Base-by-base conservation (phyloP, 2,329 filamentous ascomycete species). In the Hypoxylon sp. region DNA sequence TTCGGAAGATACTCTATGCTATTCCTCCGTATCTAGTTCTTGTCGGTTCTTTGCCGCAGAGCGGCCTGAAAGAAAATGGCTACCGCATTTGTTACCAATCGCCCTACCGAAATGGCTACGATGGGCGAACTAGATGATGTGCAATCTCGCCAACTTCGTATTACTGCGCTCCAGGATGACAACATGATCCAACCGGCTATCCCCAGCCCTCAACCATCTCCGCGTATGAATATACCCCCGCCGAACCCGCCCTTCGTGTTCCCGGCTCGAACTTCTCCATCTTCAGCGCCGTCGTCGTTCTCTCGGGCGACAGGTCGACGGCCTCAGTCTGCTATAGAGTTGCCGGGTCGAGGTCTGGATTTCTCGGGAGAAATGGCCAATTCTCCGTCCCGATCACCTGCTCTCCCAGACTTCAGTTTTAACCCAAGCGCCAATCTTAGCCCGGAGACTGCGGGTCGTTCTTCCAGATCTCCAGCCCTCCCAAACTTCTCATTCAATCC, bases 211-310 rank as follows among this genome's bases (percentile, higher is more conserved):
- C 78, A 80, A 55, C 66, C 74, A 14, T 81, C 81, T 51, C 79
- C 80, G 57, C 77, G 76, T 58, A 75, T 77, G 46, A 77, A 78
- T 24, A 73, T 80, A 26, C 85, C 86, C 58, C 83, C 82, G 55
- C 88, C 89, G 51, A 91, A 91, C 59, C 89, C 90, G 31, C 85
- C 85, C 5, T 92, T 92, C 74, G 84, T 89, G 63, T 92, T 92
- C 73, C 90, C 90, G 1, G 79, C 83, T 22, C 79, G 81, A 50
- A 80, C 84, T 6, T 77, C 85, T 0, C 81, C 86, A 5, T 80
- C 82, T 19, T 84, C 85, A 1, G 82, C 84, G 3, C 82, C 85
- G 1, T 81, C 83, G 2, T 82, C 84, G 0, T 82, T 82, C 48
- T 84, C 86, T 8, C 81, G 86, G 67, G 79, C 84, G 0, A 82